Evolutionary conservation across 106 monocot species (phyloP), one percentile per base, ranked within the genome.

Genomic region (Platanthera zijinensis): DNA sequence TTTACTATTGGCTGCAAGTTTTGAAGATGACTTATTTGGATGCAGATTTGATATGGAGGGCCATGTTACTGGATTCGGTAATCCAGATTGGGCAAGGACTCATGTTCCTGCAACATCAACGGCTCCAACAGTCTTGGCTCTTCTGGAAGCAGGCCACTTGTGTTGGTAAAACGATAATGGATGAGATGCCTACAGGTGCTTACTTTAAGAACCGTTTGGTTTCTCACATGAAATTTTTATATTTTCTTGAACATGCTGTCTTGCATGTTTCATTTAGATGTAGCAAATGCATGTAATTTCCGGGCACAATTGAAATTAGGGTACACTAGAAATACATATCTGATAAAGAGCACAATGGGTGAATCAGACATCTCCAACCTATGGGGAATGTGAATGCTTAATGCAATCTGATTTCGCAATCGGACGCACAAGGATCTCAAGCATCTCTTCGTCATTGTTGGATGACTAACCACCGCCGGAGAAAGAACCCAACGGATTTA

Each of bases 131-230:
- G 91, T 99, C 19, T 74, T 84, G 56, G 84, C 91, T 3, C 13
- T 78, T 47, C 51, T 92, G 10, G 78, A 75, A 61, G 91, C 92
- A 51, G 97, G 91, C 89, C 56, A 85, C 79, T 39, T 94, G 89
- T 79, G 71, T 90, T 69, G 94, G 97, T 50, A 94, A 92, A 87
- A 99, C 97, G 63, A 69, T 99, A 32, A 99, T 99, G 94, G 97
- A 99, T 82, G 97, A 94, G 79, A 89, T 99, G 97, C 94, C 50
- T 99, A 88, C 79, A 94, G 97, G 94, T 93, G 67, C 32, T 74
- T 22, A 22, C 21, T 21, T 72, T n/a, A 72, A 51, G 51, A 72
- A 72, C 51, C n/a, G 50, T 19, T 72, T 50, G 17, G 8, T 50
- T 50, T 72, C 10, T 72, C 9, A 18, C 72, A 19, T 50, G 5